Conservation (phyloP, 208 protist genomes). For the Angomonas ambiguus region DNA sequence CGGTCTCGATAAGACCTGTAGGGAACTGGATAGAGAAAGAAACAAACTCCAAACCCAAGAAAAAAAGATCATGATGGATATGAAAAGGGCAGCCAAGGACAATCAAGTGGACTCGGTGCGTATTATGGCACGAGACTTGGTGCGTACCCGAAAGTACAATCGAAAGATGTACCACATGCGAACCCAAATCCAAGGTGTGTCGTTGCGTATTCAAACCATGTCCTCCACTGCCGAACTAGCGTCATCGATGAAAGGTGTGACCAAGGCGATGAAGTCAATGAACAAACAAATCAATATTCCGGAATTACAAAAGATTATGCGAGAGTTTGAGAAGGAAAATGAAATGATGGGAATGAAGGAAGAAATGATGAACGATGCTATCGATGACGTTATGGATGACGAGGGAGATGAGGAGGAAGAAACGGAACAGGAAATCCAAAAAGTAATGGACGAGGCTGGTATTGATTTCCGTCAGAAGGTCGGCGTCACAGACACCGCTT, state of each 20-base stretch:
- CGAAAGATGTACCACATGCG: constrained; percentile 98
- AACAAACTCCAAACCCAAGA: constrained; percentile 93
- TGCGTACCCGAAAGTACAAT: constrained; percentile 93
- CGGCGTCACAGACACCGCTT: constrained; percentile 36
- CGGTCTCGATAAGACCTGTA: constrained; percentile 88
- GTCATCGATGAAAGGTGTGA: constrained; percentile 88
- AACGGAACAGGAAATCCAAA: constrained; percentile 86
- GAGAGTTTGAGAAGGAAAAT: constrained; percentile 97
- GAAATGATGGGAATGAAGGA: constrained; percentile 98
- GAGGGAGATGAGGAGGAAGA: constrained; percentile 90
- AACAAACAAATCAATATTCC: constrained; percentile 97
- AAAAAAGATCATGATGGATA: constrained; percentile 95
- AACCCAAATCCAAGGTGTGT: constrained; percentile 95
- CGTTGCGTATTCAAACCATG: constrained; percentile 94
- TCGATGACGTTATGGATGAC: constrained; percentile 90
- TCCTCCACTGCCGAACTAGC: constrained; percentile 87
- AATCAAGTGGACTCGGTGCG: constrained; percentile 94
- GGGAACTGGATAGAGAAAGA: constrained; percentile 96
- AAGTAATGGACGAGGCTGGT: constrained; percentile 90
- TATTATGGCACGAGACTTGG: constrained; percentile 98
- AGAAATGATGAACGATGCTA: constrained; percentile 97
- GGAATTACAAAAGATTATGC: constrained; percentile 96
- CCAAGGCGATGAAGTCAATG: constrained; percentile 92
- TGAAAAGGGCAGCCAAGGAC: constrained; percentile 95
- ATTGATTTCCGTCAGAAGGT: constrained; percentile 85